Evolutionary conservation across 768 basidiomycete species (phyloP).

Genomic region (Asterophora lycoperdoides): DNA sequence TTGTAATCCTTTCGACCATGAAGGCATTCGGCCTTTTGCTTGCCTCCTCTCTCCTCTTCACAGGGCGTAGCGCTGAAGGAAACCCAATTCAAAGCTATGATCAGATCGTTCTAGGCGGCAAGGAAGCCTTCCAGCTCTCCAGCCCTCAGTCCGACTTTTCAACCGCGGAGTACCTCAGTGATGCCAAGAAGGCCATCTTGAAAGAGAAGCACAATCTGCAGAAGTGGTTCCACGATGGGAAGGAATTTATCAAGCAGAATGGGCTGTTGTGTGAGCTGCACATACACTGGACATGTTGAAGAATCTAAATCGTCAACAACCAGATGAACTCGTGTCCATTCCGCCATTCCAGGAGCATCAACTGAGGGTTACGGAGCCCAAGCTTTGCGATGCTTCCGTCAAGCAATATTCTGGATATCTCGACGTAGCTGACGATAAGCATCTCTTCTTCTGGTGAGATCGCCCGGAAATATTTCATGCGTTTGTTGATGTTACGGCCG

Average conservation of each 20-base stretch:
- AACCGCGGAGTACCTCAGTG: constrained; percentile 35
- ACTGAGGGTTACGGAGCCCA: constrained; percentile 62
- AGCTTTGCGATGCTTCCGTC: constrained; percentile 75
- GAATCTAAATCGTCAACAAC: background rate
- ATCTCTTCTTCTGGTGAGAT: constrained; percentile 81
- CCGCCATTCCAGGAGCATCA: constrained; percentile 45
- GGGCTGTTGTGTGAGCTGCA: constrained; percentile 61
- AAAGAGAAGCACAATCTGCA: constrained; percentile 47
- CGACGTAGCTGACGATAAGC: constrained; percentile 73
- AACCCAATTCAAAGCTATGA: constrained; percentile 18
- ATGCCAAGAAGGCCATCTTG: constrained; percentile 39
- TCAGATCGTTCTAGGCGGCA: constrained; percentile 42
- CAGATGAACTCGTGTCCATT: constrained; percentile 65
- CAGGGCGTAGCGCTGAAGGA: constrained; percentile 1
- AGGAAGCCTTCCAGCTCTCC: constrained; percentile 16
- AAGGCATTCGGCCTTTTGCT: constrained; percentile 12
- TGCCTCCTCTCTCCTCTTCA: constrained; percentile 9
- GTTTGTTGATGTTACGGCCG: background rate
- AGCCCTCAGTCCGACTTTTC: constrained; percentile 4
- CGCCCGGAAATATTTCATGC: background rate
- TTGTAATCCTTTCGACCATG: constrained; percentile 10
- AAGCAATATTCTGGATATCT: constrained; percentile 83
- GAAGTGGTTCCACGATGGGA: constrained; percentile 61
- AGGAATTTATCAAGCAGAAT: constrained; percentile 65
- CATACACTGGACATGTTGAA: background rate